Base-by-base conservation (phyloP, 305 asterid species). In the Petunia hybrid region DNA sequence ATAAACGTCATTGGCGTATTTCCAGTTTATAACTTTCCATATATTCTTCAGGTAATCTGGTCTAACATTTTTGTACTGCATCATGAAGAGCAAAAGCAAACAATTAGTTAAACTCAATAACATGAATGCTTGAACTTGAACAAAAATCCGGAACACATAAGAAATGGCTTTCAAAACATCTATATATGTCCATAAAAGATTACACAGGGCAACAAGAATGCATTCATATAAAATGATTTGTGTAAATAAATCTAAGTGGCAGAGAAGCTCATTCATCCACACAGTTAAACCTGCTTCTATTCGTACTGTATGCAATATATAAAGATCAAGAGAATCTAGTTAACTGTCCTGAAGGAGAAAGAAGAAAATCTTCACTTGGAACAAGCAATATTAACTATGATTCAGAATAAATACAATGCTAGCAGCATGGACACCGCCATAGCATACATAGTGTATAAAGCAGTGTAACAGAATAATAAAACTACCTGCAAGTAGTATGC, bases 1-100 rank as follows among this genome's bases (percentile, higher is more conserved):
- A 22, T 88, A 95, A 75, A 93, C 89, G n/a, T 90, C 94, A 60
- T 88, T 76, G 12, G 97, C 99, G 76, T 93, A 95, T 84, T 91
- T 93, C 99, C 99, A 95, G 91, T 95, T 93, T 60, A 93, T 89
- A 69, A 95, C 95, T 76, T 91, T 92, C 99, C 98, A 95, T 83
- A 95, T 86, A 80, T 93, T 94, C 92, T 95, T 95, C 76, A 95
- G 87, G 90, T 95, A 94, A 88, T 93, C 98, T 1, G 97, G 97
- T 85, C 91, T 92, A 81, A 90, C 97, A 80, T 95, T 95, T 84
- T 93, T 93, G 95, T 95, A 95, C 99, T 93, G 97, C 91, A 89
- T 70, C 74, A 79, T 7, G 7, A 51, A 42, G 79, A 80, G 60
- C 75, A 80, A 80, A 60, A 1, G 46, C 67, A 79, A 36, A 53